Base-by-base conservation (phyloP, 1,284 basidiomycete species). In the Mycena sp. region DNA sequence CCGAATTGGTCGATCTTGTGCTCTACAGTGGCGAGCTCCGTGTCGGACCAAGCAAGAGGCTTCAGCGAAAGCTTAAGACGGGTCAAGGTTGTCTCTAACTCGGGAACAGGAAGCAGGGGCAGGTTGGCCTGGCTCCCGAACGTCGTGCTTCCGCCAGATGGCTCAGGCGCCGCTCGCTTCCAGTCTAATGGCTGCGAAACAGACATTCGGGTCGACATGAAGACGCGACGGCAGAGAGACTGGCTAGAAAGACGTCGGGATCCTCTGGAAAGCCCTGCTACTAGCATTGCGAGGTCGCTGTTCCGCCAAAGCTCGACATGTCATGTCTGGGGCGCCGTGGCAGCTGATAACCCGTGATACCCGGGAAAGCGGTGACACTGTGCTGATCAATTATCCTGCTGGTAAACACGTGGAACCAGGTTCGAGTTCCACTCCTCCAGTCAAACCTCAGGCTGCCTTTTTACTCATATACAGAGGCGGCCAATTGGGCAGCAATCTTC, bases 1-100 rank as follows among this genome's bases (percentile, higher is more conserved):
- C 73, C 85, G 70, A 94, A 91, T 32, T 83, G 79, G 65, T 90
- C 85, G 53, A 94, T 87, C 76, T 89, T 91, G 67, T 73, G 70
- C 48, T 78, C 77, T 0, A 84, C 83, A 6, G 81, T 76, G 2
- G 77, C 73, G 53, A 85, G 85, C 76, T 94, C 92, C 6, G 78
- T 75, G 4, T 81, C 76, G 4, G 82, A 81, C 79, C 84, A 85
- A 6, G 92, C 89, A 49, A 93, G 83, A 0, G 92, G 90, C 54
- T 78, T 80, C 52, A 94, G 72, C 6, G 83, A 83, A 11, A 85
- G 80, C 72, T 87, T 91, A 61, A 94, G 77, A 48, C 83, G 81
- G 38, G 75, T 74, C 7, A 92, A 74, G 0, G 91, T 93, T 17
- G 80, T 74, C 6, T 75, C 63, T 7, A 94, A 83, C 21, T 82